Evolutionary conservation across 768 basidiomycete genomes (phyloP), one percentile per base, ranked within the genome.

Genomic region (Tephrocybe sp.): DNA sequence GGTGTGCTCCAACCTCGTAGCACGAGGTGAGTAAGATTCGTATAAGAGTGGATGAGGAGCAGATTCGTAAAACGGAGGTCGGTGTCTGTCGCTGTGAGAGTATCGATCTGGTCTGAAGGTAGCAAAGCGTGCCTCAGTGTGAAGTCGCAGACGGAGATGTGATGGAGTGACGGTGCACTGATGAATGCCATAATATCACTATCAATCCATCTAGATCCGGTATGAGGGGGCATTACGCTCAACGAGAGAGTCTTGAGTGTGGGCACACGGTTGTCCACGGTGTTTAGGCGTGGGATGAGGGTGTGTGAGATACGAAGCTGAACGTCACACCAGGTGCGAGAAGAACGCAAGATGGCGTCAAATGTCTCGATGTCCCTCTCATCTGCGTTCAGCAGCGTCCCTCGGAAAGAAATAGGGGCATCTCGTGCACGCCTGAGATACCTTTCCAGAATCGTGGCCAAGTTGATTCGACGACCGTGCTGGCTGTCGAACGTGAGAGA

Each of bases 391-490:
- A 22, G 19, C 4, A 42, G 39, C 2, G 38, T 49, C 2, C 29
- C 47, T 9, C 19, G 39, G 18, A 49, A 41, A 31, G 11, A 41
- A 21, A 49, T 22, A 19, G 47, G 47, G 4, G 18, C n/a, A 8
- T 33, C 30, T 5, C 30, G 37, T 4, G 47, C 41, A 16, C 47
- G 47, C 10, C 21, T 11, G 13, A 49, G 39, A 24, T 49, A 49
- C 11, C 41, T 11, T 3, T 41, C 33, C 7, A 49, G 38, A 18
- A 42, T n/a, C 6, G 25, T 5, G 1, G 25, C 8, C 1, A 49
- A 19, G 8, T n/a, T 12, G 15, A 29, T 24, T 5, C 9, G 4
- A 8, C 10, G 5, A 11, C 33, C 42, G 13, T 21, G 11, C 4
- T 22, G 9, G 19, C 18, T 41, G 39, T 49, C 18, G 39, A 49